phyloP scores from a whole-genome alignment of 2,329 filamentous ascomycete species.

The Nemania diffusa region DNA sequence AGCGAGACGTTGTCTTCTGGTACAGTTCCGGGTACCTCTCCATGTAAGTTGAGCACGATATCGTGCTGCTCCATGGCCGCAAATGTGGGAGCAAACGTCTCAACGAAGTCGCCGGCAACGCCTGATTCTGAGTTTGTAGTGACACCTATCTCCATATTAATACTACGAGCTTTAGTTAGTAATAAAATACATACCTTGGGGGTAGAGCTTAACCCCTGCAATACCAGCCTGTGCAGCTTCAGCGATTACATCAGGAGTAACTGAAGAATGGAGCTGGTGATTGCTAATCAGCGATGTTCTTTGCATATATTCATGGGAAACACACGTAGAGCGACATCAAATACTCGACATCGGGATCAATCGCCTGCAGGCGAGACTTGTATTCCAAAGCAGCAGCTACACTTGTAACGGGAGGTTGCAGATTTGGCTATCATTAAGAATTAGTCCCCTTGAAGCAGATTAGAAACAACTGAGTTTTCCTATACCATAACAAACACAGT shows the following conservation, averaged over 20 bases:
- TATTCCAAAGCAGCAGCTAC: constrained; percentile 74
- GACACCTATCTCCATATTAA: constrained; percentile 56
- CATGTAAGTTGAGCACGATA: constrained; percentile 91
- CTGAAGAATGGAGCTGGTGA: constrained; percentile 63
- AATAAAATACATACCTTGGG: constrained; percentile 53
- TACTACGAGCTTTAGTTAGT: constrained; percentile 43
- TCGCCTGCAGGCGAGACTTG: constrained; percentile 66
- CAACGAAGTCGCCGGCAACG: constrained; percentile 69
- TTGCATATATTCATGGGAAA: constrained; percentile 10
- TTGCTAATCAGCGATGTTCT: constrained; percentile 32
- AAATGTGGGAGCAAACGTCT: constrained; percentile 81
- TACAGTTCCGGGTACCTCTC: constrained; percentile 72
- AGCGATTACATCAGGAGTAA: constrained; percentile 75
- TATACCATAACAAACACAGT: constrained; percentile 63
- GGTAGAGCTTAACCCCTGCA: constrained; percentile 77
- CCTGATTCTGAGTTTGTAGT: constrained; percentile 76
- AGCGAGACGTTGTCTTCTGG: constrained; percentile 60
- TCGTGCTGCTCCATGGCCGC: constrained; percentile 87
- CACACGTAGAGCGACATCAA: constrained; percentile 77
- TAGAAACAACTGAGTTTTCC: constrained; percentile 26
- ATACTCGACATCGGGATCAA: constrained; percentile 72
- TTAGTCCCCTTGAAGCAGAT: constrained; percentile 34
- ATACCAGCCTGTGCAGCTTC: constrained; percentile 79
- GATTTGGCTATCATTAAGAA: constrained; percentile 28
- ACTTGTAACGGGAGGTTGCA: constrained; percentile 36